Base-by-base conservation (phyloP, 108 stramenopile species). In the Cyclotella atomus region DNA sequence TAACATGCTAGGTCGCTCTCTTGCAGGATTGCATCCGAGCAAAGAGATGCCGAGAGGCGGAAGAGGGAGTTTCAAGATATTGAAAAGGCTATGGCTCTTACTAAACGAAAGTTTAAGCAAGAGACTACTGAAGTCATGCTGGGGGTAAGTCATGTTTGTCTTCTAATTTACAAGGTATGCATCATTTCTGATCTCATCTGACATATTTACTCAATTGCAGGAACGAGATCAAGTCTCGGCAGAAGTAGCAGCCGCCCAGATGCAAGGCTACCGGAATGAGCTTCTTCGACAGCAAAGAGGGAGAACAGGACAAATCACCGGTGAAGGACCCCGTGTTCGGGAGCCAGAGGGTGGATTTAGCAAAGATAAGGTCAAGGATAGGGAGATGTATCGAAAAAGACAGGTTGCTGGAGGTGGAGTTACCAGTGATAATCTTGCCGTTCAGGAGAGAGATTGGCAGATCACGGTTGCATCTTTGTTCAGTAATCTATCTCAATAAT, bases 211-310 rank as follows among this genome's bases (percentile, higher is more conserved):
- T 24, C 6, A 29, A 2, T 1, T 38, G 12, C 27, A 70, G 68
- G 93, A 94, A 65, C 82, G 93, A 65, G 93, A 94, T 68, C 89
- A 94, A 81, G 93, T 94, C 1, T 89, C 88, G 0, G 91, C 90
- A 5, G 91, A 94, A 66, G 65, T 94, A 28, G 63, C 66, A 21
- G 86, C 84, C 2, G 93, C 93, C 14, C 93, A 94, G 77, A 94
- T 91, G 93, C 81, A 85, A 65, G 93, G 93, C 50, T 94, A 94
- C 79, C 86, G 91, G 4, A 94, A 94, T 67, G 93, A 92, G 75
- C 75, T 94, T 23, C 80, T 85, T 47, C 81, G 89, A 20, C 93
- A 94, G 61, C 79, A 86, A 24, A 72, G 83, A 59, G 93, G 93
- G 29, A 61, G 75, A 44, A 71, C 64, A 9, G 81, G 70, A 36